These are phyloP conservation scores for Coprinellus micaceus DNA, from an alignment of 768 basidiomycete genomes.

Conservation along the genomic window DNA sequence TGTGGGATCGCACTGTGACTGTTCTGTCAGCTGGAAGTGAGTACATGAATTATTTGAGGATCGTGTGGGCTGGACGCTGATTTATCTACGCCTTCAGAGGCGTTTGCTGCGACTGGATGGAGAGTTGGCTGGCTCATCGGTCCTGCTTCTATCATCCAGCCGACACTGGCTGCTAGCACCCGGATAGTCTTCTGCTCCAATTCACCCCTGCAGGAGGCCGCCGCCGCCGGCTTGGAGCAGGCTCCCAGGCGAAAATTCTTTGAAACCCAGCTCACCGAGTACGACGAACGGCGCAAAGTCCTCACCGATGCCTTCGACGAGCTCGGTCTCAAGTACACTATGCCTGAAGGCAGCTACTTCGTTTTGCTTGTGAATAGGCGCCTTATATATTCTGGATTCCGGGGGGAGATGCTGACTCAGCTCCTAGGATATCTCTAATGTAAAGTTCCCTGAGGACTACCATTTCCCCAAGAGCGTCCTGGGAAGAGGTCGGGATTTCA, in stretches of 20 bases:
- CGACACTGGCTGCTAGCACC: constrained; percentile 86
- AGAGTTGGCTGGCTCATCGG: constrained; percentile 96
- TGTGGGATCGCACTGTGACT: constrained; percentile 98
- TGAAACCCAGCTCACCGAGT: constrained; percentile 69
- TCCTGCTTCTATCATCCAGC: constrained; percentile 74
- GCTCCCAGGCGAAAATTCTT: constrained; percentile 73
- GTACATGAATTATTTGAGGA: constrained; percentile 18
- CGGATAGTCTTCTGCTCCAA: constrained; percentile 95
- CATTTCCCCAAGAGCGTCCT: constrained; percentile 72
- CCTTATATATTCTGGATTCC: not conserved
- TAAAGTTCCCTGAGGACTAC: constrained; percentile 82
- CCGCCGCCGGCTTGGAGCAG: constrained; percentile 83
- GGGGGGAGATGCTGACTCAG: not conserved
- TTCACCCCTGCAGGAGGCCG: constrained; percentile 93
- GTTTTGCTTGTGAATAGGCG: constrained; percentile 62
- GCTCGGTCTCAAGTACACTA: constrained; percentile 79
- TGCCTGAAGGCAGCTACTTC: constrained; percentile 91
- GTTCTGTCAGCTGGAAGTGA: constrained; percentile 93
- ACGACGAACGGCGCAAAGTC: constrained; percentile 74
- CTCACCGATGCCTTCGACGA: constrained; percentile 76
- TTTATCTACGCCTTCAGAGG: constrained; percentile 48
- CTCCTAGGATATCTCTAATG: constrained; percentile 57
- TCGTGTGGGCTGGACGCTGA: not conserved
- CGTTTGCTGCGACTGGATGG: constrained; percentile 97
- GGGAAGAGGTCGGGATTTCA: constrained; percentile 86